These are phyloP conservation scores for Lipomyces starkeyi DNA, from an alignment of 805 yeast genomes.

Conservation along the genomic window DNA sequence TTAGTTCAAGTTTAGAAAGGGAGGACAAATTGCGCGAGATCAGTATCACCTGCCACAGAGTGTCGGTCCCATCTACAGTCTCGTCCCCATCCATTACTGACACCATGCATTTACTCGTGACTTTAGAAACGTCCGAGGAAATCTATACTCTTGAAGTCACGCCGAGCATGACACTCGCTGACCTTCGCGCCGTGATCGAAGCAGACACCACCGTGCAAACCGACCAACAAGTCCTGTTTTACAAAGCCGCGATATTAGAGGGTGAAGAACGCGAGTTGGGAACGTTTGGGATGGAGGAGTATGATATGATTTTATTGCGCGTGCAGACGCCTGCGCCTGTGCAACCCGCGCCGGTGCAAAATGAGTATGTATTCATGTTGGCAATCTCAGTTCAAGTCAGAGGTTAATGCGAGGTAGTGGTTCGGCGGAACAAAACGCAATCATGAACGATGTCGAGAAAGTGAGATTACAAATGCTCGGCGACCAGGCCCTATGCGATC, in stretches of 20 bases:
- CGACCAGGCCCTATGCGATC: conserved; percentile 45
- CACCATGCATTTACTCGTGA: conserved; percentile 59
- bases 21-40: background rate
- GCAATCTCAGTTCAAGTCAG: conserved; percentile 4
- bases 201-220: conserved; percentile 66
- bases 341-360: conserved; percentile 9
- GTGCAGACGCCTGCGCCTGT: conserved; percentile 15
- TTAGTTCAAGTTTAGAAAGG: background rate
- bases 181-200: conserved; percentile 73
- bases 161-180: conserved; percentile 64
- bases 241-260: conserved; percentile 54
- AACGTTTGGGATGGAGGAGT: conserved; percentile 57
- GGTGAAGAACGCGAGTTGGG: conserved; percentile 50
- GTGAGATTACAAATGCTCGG: conserved; percentile 47
- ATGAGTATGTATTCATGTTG: background rate
- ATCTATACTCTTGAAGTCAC: conserved; percentile 67
- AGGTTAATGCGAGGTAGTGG: background rate
- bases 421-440: conserved; percentile 19
- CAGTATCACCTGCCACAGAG: background rate
- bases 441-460: conserved; percentile 42
- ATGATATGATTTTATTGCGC: conserved; percentile 59
- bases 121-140: conserved; percentile 57
- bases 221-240: conserved; percentile 55
- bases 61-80: background rate
- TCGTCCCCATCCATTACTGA: background rate